phyloP scores from a whole-genome alignment of 2,329 filamentous ascomycete genomes.

The Emmonsiellopsis sp. region DNA sequence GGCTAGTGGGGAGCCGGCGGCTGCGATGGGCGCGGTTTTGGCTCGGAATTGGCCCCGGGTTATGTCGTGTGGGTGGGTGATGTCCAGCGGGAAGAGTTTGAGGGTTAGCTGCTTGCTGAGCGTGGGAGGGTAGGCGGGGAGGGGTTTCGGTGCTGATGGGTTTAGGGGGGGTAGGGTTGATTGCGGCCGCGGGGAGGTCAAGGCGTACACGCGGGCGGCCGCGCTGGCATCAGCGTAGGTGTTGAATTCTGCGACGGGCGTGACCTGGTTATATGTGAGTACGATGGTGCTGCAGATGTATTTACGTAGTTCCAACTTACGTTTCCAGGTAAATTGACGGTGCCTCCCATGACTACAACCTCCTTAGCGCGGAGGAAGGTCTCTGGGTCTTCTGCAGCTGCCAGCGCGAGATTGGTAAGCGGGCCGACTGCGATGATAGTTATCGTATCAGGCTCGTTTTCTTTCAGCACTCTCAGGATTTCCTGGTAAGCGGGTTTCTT shows the following conservation, averaged over 20 bases:
- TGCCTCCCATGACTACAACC: constrained; percentile 90
- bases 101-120: constrained; percentile 57
- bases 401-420: constrained; percentile 84
- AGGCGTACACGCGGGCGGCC: constrained; percentile 64
- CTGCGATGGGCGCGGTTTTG: constrained; percentile 46
- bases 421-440: constrained; percentile 87
- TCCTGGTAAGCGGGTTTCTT: constrained; percentile 66
- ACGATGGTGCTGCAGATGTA: neutral
- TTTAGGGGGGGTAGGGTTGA: constrained; percentile 68
- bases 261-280: constrained; percentile 34
- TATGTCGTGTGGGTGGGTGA: constrained; percentile 63
- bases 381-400: constrained; percentile 78
- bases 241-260: constrained; percentile 88
- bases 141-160: constrained; percentile 22
- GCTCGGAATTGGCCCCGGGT: constrained; percentile 50
- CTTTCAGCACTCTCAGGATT: constrained; percentile 74
- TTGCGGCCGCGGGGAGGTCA: constrained; percentile 62
- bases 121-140: constrained; percentile 54
- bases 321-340: constrained; percentile 71
- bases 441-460: constrained; percentile 74
- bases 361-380: constrained; percentile 84
- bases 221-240: constrained; percentile 78
- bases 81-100: constrained; percentile 65
- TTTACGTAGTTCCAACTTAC: constrained; percentile 37
- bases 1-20: constrained; percentile 60